Conservation (phyloP, 768 basidiomycete genomes). For the Leccinum incarnatum region DNA sequence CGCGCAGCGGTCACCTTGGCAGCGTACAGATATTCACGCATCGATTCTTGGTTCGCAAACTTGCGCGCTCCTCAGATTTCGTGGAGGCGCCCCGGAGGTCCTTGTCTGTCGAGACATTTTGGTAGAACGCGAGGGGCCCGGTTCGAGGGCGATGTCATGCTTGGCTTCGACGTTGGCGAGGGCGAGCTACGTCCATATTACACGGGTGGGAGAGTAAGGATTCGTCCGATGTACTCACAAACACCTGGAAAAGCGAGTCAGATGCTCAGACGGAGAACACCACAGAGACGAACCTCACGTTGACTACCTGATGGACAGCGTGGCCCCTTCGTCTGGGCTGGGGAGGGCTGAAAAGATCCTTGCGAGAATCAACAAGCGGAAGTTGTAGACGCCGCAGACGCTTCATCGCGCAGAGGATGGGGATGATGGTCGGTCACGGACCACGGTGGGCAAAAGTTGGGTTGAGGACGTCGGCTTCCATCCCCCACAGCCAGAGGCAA, state of each 20-base stretch:
- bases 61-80: slow-evolving; percentile 65
- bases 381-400: too few relatives aligned
- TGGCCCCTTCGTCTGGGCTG: too few relatives aligned
- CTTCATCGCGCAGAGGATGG: too few relatives aligned
- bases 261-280: neutral
- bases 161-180: slow-evolving; percentile 59
- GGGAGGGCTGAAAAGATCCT: too few relatives aligned
- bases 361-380: too few relatives aligned
- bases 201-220: neutral
- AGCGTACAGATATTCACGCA: slow-evolving; percentile 76
- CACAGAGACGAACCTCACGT: slow-evolving; percentile 41
- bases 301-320: slow-evolving; percentile 15
- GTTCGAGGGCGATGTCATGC: slow-evolving; percentile 34
- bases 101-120: slow-evolving; percentile 72
- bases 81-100: slow-evolving; percentile 77
- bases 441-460: too few relatives aligned
- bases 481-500: too few relatives aligned
- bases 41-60: slow-evolving; percentile 69
- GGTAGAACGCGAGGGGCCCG: slow-evolving; percentile 59
- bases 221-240: slow-evolving; percentile 6
- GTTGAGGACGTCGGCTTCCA: too few relatives aligned
- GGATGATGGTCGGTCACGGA: too few relatives aligned
- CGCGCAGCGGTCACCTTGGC: slow-evolving; percentile 67
- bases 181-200: slow-evolving; percentile 39
- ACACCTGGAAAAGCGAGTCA: slow-evolving; percentile 47